Percentiles rank a stretch among this genome's conserved stretches.
Evolutionary conservation across 495 filamentous ascomycete species (phyloP).

Genomic region (Penicillium paxilli): DNA sequence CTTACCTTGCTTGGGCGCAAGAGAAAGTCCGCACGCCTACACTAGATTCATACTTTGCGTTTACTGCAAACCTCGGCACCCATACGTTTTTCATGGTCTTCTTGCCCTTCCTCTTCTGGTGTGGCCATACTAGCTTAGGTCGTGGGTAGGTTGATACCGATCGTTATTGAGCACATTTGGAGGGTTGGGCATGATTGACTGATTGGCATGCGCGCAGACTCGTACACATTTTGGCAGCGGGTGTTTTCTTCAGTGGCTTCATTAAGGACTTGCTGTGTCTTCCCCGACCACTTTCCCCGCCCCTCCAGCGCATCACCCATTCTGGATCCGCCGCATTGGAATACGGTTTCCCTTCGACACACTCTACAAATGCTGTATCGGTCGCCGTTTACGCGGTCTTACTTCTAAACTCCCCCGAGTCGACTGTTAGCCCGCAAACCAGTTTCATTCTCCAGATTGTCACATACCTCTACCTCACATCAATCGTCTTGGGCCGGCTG

Average conservation of each 20-base stretch:
- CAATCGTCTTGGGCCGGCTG: constrained; percentile 84
- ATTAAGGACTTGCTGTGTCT: constrained; percentile 93
- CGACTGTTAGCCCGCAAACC: constrained; percentile 47
- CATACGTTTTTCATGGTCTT: constrained; percentile 98
- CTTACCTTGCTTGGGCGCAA: constrained; percentile 86
- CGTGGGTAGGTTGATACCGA: constrained; percentile 63
- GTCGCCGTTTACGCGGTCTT: constrained; percentile 83
- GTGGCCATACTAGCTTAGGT: constrained; percentile 76
- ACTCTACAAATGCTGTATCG: constrained; percentile 95
- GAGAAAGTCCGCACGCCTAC: constrained; percentile 71
- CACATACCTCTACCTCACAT: constrained; percentile 81
- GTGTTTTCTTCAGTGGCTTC: constrained; percentile 92
- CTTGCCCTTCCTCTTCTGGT: constrained; percentile 94
- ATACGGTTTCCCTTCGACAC: constrained; percentile 95
- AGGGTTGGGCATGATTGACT: constrained; percentile 5
- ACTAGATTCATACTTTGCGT: constrained; percentile 93
- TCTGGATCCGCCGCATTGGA: constrained; percentile 92
- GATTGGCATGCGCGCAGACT: constrained; percentile 50
- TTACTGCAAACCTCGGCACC: constrained; percentile 94
- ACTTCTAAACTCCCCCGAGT: constrained; percentile 57
- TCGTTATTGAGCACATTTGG: background rate
- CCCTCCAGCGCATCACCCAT: constrained; percentile 93
- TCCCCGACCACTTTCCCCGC: constrained; percentile 91
- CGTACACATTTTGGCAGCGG: constrained; percentile 82
- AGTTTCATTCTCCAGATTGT: constrained; percentile 61